Evolutionary conservation across 106 monocot species (phyloP).

Genomic region (Acanthochlamys bracteata): DNA sequence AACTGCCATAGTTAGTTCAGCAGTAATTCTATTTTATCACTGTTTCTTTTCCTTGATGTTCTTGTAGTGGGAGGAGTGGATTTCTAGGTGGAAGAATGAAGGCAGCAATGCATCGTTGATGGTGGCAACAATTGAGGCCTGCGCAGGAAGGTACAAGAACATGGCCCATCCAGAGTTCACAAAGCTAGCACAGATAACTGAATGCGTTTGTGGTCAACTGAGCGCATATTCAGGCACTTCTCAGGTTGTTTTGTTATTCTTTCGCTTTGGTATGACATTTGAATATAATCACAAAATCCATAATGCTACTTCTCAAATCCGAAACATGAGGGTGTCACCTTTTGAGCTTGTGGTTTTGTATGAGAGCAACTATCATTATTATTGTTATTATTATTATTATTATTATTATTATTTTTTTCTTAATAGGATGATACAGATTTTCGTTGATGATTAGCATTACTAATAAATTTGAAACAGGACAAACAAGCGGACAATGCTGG

Average conservation of each 20-base stretch:
- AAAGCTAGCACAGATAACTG: constrained; percentile 15
- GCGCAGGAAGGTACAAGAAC: constrained; percentile 15
- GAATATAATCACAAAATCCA: too few species aligned
- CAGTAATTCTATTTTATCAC: too few species aligned
- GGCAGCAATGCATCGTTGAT: constrained; percentile 15
- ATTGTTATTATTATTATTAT: too few species aligned
- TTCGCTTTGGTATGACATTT: not conserved
- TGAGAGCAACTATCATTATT: too few species aligned
- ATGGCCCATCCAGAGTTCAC: constrained; percentile 5
- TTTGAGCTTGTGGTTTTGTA: too few species aligned
- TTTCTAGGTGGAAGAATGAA: constrained; percentile 5
- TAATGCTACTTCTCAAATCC: too few species aligned
- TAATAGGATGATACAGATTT: too few species aligned
- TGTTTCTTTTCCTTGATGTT: not conserved
- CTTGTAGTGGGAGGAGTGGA: constrained; percentile 42
- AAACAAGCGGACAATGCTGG: not conserved
- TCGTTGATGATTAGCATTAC: too few species aligned
- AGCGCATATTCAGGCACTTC: not conserved
- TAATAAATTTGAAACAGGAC: too few species aligned
- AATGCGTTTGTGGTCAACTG: constrained; percentile 15
- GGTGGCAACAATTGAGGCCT: constrained; percentile 25
- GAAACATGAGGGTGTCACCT: too few species aligned
- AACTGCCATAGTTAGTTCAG: too few species aligned
- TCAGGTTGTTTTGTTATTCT: not conserved
- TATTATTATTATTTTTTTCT: too few species aligned